These are phyloP conservation scores for Aegilops umbellulata DNA, from an alignment of 176 grass and related monocot species.

Conservation along the genomic window DNA sequence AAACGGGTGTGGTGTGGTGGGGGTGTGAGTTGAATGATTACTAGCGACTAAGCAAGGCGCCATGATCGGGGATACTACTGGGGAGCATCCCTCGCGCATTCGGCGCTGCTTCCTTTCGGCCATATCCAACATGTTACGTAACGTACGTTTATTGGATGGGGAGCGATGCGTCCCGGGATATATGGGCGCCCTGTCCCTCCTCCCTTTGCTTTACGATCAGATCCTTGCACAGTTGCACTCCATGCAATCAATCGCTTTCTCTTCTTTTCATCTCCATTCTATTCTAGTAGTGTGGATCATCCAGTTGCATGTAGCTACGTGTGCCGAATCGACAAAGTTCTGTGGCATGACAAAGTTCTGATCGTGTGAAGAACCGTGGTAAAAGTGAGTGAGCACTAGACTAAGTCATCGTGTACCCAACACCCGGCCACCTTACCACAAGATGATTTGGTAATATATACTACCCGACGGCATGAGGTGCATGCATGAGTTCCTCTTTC, in stretches of 20 bases:
- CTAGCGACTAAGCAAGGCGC: not conserved
- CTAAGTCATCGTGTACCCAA: not conserved
- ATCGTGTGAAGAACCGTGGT: not conserved
- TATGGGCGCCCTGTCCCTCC: conserved; percentile 22
- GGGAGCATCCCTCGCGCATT: conserved; percentile 25
- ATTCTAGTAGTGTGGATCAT: not conserved
- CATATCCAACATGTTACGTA: not conserved
- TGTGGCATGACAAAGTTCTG: not conserved
- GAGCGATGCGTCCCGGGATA: conserved; percentile 19
- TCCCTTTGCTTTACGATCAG: not conserved
- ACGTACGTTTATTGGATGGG: not conserved
- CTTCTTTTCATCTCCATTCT: not conserved
- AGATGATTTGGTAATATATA: not conserved
- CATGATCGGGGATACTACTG: conserved; percentile 24
- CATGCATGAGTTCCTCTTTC: not conserved
- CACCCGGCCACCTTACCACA: not conserved
- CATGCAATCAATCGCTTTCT: not conserved
- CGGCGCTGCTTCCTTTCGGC: conserved; percentile 37
- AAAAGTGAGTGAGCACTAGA: not conserved
- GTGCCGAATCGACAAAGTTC: not conserved
- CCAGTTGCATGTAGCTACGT: not conserved
- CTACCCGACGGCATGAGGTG: not conserved
- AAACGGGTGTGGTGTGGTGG: not conserved
- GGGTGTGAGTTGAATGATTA: conserved; percentile 18
- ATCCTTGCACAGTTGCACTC: not conserved